A percentile compares a stretch with the other conserved stretches of the same genome.
phyloP scores from a whole-genome alignment of 2,329 filamentous ascomycete species.

The Pyrenochaeta sp. region DNA sequence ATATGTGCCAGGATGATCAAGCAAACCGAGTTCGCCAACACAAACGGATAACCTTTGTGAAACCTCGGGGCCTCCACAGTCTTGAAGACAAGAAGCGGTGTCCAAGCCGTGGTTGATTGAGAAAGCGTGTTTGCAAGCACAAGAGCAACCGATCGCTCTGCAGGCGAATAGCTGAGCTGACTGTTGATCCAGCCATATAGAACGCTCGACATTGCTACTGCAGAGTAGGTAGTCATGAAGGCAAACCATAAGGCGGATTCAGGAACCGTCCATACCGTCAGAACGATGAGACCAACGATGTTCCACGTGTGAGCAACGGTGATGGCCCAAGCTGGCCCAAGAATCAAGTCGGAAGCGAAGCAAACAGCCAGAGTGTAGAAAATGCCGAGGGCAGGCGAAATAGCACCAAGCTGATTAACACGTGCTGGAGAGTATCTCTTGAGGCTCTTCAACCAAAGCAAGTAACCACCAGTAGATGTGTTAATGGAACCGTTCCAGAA shows the following conservation, averaged over 20 bases:
- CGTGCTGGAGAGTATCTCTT: slow-evolving; percentile 55
- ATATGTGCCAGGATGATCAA: slow-evolving; percentile 40
- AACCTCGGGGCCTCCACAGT: slow-evolving; percentile 55
- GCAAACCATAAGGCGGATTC: slow-evolving; percentile 63
- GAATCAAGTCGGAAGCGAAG: slow-evolving; percentile 62
- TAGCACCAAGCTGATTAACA: slow-evolving; percentile 62
- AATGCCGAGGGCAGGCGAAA: slow-evolving; percentile 63
- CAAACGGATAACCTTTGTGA: slow-evolving; percentile 54
- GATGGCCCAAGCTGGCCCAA: slow-evolving; percentile 64
- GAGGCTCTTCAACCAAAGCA: slow-evolving; percentile 67
- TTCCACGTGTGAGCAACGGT: slow-evolving; percentile 61
- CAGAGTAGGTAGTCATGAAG: slow-evolving; percentile 59
- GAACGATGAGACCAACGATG: slow-evolving; percentile 61
- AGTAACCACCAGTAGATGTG: slow-evolving; percentile 58
- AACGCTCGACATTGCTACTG: slow-evolving; percentile 62
- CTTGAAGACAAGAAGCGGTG: slow-evolving; percentile 60
- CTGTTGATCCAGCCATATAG: slow-evolving; percentile 66
- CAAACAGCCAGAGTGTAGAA: slow-evolving; percentile 63
- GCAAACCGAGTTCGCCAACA: slow-evolving; percentile 48
- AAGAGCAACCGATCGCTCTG: slow-evolving; percentile 59
- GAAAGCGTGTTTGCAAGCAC: slow-evolving; percentile 62
- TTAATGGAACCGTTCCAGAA: slow-evolving; percentile 65
- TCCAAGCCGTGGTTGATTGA: slow-evolving; percentile 65
- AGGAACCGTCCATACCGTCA: slow-evolving; percentile 64
- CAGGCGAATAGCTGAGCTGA: slow-evolving; percentile 54